These are phyloP conservation scores for Hanseniaspora meyeri DNA, from an alignment of 805 yeast species.

Conservation along the genomic window DNA sequence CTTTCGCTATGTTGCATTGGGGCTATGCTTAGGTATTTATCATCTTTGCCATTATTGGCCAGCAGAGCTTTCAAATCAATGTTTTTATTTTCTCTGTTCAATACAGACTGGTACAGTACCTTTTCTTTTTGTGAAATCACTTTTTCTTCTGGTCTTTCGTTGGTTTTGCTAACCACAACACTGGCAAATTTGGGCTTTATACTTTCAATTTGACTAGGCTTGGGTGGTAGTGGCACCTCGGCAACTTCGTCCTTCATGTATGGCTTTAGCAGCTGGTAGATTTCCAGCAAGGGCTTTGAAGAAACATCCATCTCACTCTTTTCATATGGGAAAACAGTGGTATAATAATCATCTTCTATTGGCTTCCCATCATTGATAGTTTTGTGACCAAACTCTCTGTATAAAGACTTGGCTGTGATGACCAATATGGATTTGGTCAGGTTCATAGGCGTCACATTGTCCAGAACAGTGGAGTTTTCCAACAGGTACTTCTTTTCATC, in stretches of 20 bases:
- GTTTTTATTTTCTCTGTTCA: neutral
- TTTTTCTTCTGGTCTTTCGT: neutral
- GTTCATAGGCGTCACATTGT: conserved; percentile 2
- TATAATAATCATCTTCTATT: conserved; percentile 82
- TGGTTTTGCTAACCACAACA: neutral
- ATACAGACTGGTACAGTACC: neutral
- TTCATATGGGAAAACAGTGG: neutral
- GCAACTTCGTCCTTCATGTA: neutral
- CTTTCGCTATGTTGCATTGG: neutral
- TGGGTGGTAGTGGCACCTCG: conserved; percentile 1
- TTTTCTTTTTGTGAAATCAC: neutral
- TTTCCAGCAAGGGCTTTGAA: neutral
- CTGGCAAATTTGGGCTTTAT: neutral
- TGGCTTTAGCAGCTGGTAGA: neutral
- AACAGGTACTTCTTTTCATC: conserved; percentile 76
- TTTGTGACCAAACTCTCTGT: conserved; percentile 82
- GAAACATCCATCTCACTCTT: conserved; percentile 26
- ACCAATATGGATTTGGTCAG: conserved; percentile 56
- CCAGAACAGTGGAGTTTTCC: conserved; percentile 18
- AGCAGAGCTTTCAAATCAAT: neutral
- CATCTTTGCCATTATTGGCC: neutral
- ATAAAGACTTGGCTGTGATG: conserved; percentile 81
- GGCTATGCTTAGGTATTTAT: neutral
- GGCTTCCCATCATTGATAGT: conserved; percentile 68
- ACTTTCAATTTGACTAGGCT: neutral